Percentiles rank a stretch among this genome's conserved stretches.
phyloP scores from a whole-genome alignment of 768 basidiomycete genomes.

The Ramaria sp. region DNA sequence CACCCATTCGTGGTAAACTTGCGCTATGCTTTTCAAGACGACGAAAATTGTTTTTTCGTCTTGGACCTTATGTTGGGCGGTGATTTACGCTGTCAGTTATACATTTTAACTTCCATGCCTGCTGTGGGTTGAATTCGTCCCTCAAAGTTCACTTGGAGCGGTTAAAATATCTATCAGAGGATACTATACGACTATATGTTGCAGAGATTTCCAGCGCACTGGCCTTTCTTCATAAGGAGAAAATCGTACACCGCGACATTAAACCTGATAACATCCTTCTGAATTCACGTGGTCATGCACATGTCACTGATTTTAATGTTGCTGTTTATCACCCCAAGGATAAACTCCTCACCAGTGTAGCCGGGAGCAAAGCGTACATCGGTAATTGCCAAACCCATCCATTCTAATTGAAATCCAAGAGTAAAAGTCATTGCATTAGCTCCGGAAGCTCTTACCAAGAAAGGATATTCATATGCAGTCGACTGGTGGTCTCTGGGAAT shows the following conservation, averaged over 20 bases:
- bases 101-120: background rate
- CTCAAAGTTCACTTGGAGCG: constrained; percentile 77
- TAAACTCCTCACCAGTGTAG: constrained; percentile 33
- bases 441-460: constrained; percentile 62
- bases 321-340: constrained; percentile 37
- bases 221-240: constrained; percentile 33
- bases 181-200: constrained; percentile 29
- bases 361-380: constrained; percentile 44
- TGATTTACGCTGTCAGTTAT: constrained; percentile 28
- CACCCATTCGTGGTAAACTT: constrained; percentile 34
- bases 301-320: constrained; percentile 44
- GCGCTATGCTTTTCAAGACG: constrained; percentile 35
- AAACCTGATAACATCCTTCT: constrained; percentile 43
- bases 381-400: constrained; percentile 18
- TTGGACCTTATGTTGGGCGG: constrained; percentile 37
- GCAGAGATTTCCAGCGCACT: constrained; percentile 34
- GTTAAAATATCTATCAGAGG: constrained; percentile 29
- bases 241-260: constrained; percentile 40
- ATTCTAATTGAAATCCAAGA: background rate
- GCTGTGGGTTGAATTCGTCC: constrained; percentile 8
- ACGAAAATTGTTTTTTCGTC: constrained; percentile 41
- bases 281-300: constrained; percentile 39
- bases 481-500: constrained; percentile 97
- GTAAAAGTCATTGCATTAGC: background rate
- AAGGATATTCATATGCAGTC: constrained; percentile 86